Conservation (phyloP, 108 stramenopile genomes). For the Bacterosira constricta region DNA sequence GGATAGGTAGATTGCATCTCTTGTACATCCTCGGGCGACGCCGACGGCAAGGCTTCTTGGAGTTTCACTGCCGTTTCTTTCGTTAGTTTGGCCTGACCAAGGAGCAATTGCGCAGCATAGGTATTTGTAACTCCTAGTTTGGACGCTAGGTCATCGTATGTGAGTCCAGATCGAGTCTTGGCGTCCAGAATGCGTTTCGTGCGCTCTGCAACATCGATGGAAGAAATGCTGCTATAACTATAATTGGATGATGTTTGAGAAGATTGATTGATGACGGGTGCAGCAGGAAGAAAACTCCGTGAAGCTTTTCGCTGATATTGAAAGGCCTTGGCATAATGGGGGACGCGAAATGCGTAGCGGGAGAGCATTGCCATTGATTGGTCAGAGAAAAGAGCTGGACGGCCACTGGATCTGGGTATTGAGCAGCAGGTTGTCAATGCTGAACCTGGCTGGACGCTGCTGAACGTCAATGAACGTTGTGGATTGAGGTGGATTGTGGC, state of each 20-base stretch:
- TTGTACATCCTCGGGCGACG: slow-evolving; percentile 48
- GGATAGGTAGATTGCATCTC: slow-evolving; percentile 58
- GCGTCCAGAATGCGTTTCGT: slow-evolving; percentile 55
- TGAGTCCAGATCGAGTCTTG: slow-evolving; percentile 49
- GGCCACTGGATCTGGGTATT: too few species aligned
- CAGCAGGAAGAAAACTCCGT: neutral
- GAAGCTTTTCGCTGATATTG: neutral
- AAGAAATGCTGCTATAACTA: slow-evolving; percentile 24
- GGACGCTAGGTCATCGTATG: slow-evolving; percentile 63
- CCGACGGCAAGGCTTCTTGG: slow-evolving; percentile 54
- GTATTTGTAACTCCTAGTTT: slow-evolving; percentile 74
- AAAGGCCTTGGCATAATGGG: neutral
- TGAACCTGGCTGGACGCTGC: too few species aligned
- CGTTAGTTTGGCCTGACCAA: slow-evolving; percentile 74
- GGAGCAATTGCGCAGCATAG: slow-evolving; percentile 67
- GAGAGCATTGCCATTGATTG: too few species aligned
- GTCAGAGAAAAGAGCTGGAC: too few species aligned
- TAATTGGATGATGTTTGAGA: neutral
- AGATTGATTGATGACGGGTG: neutral
- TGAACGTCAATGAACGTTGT: too few species aligned
- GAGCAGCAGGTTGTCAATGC: too few species aligned
- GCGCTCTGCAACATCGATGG: slow-evolving; percentile 49
- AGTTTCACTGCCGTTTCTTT: slow-evolving; percentile 50
- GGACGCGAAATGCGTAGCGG: neutral
- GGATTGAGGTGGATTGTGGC: too few species aligned